phyloP scores from a whole-genome alignment of 495 filamentous ascomycete species.

The Immersiella caudata region DNA sequence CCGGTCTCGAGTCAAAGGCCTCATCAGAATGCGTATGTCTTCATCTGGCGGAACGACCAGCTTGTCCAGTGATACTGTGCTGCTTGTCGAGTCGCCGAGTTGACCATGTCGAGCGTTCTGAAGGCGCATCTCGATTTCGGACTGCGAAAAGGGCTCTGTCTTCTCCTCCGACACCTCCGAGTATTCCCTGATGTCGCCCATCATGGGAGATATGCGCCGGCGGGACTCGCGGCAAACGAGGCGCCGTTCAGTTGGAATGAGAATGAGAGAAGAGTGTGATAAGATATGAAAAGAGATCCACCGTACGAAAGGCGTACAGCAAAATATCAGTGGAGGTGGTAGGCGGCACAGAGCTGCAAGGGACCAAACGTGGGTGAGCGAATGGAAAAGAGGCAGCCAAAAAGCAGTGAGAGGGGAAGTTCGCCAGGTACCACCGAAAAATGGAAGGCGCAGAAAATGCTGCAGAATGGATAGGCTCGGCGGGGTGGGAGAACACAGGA shows the following conservation, averaged over 20 bases:
- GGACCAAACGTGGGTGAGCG: slow-evolving; percentile 19
- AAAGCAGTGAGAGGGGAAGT: slow-evolving; percentile 13
- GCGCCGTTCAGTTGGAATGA: not conserved
- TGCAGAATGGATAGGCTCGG: slow-evolving; percentile 10
- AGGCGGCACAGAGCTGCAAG: slow-evolving; percentile 12
- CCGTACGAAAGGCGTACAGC: not conserved
- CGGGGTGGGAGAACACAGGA: slow-evolving; percentile 17
- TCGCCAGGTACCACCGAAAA: slow-evolving; percentile 14
- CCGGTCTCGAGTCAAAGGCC: slow-evolving; percentile 49
- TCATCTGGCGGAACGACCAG: slow-evolving; percentile 45
- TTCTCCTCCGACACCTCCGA: slow-evolving; percentile 49
- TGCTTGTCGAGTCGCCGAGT: slow-evolving; percentile 34
- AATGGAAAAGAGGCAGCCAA: slow-evolving; percentile 25
- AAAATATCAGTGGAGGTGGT: not conserved
- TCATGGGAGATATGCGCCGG: slow-evolving; percentile 22
- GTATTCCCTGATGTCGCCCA: slow-evolving; percentile 43
- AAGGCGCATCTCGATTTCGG: slow-evolving; percentile 45
- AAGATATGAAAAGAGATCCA: slow-evolving; percentile 1
- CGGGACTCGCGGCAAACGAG: not conserved
- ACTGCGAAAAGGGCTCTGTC: slow-evolving; percentile 54
- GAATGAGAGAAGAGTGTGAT: not conserved
- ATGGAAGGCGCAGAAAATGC: slow-evolving; percentile 13
- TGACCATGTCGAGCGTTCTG: slow-evolving; percentile 38
- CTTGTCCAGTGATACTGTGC: slow-evolving; percentile 47
- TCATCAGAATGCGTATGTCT: slow-evolving; percentile 52